Evolutionary conservation across 441 rosid species (phyloP).

Genomic region (Brassica balearica): DNA sequence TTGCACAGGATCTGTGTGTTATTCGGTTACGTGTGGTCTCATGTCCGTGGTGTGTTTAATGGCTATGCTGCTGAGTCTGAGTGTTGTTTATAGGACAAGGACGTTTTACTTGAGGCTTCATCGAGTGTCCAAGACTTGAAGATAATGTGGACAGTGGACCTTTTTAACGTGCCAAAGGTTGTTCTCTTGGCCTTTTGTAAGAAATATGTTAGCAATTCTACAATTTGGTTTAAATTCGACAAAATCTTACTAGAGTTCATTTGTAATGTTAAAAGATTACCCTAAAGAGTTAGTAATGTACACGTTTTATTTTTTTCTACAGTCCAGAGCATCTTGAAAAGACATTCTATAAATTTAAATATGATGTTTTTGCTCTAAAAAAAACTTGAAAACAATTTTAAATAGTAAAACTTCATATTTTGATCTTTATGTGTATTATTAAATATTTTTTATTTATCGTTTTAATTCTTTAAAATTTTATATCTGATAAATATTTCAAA

Average conservation of each 20-base stretch:
- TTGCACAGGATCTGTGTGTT: slow-evolving; percentile 60
- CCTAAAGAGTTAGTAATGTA: not conserved
- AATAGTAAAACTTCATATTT: no score
- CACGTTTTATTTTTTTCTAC: not conserved
- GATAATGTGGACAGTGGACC: slow-evolving; percentile 8
- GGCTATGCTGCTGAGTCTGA: slow-evolving; percentile 54
- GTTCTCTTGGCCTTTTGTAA: not conserved
- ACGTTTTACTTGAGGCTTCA: slow-evolving; percentile 58
- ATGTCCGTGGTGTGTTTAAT: slow-evolving; percentile 55
- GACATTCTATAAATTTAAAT: no score
- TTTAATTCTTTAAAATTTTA: no score
- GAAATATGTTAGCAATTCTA: not conserved
- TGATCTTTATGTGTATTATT: no score
- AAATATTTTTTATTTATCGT: no score
- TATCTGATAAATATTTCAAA: no score
- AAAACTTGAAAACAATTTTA: no score
- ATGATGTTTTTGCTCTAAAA: no score
- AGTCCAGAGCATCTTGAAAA: no score
- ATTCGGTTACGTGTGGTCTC: slow-evolving; percentile 53
- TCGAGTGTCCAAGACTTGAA: slow-evolving; percentile 46
- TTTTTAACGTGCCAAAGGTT: not conserved
- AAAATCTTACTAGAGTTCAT: not conserved
- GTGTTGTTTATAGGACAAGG: slow-evolving; percentile 60
- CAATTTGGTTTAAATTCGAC: not conserved
- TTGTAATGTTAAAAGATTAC: not conserved